Evolutionary conservation across 331 rosid species (phyloP), one percentile per base, ranked within the genome.

Genomic region (Acacia pycnantha): DNA sequence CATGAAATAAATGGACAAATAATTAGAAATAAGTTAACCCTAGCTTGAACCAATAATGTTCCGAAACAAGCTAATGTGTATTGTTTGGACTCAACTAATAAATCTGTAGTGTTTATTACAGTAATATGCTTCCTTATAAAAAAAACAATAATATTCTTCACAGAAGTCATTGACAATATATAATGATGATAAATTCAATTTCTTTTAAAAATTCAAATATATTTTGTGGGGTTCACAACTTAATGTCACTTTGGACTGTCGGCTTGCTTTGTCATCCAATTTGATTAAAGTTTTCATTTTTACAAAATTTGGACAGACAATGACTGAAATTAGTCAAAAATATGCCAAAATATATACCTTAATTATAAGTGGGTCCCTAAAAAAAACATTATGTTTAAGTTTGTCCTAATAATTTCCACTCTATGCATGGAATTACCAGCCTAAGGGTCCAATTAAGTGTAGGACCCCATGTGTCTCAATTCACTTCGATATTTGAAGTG

Each of bases 131-230:
- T 8, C 46, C 12, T 41, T 8, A 41, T 41, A 29, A 41, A 41
- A 41, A 9, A 41, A 41, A 41, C 56, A 59, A 59, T 1, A 59
- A 11, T 22, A 22, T 56, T 56, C 31, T 53, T 46, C 69, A 11
- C 16, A 61, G 54, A 71, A 82, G 85, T 71, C 74, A 47, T 51
- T 59, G 70, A 77, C 71, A 77, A n/a, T 71, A 58, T 56, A 43
- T 62, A 54, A 70, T 40, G 74, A 21, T 22, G 6, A 24, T 58
- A 1, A 59, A 24, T 59, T 22, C 5, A 65, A 48, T 33, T 24
- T 24, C 31, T 50, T 29, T 70, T 77, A 62, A 9, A 70, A 77
- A 8, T 16, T 44, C 15, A 61, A 31, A 74, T 37, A 43, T 19
- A 35, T 70, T 82, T 26, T 15, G 54, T 44, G 70, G 5, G 33